phyloP scores from a whole-genome alignment of 192 early-diverging fungal species.

The Backusella westeae region DNA sequence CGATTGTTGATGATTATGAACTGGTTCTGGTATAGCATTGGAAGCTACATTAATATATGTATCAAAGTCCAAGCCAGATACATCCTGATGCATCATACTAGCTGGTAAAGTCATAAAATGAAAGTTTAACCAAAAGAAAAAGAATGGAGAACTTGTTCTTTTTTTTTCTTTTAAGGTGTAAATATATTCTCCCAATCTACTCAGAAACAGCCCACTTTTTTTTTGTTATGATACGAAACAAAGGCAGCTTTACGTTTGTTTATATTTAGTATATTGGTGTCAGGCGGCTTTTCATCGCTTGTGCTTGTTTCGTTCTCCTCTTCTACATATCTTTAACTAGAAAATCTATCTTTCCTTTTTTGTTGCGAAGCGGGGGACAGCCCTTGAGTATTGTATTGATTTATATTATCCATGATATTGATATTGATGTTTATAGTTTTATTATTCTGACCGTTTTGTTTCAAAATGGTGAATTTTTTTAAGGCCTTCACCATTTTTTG shows the following conservation, averaged over 20 bases:
- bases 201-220: conserved; percentile 13
- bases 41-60: conserved; percentile 12
- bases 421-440: neutral
- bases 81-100: conserved; percentile 5
- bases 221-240: conserved; percentile 1
- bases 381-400: neutral
- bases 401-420: neutral
- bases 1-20: neutral
- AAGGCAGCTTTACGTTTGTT: neutral
- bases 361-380: neutral
- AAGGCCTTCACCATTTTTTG: neutral
- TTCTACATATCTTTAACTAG: neutral
- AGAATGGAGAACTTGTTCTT: neutral
- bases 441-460: neutral
- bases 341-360: neutral
- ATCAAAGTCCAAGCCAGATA: conserved; percentile 1
- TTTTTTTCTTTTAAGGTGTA: neutral
- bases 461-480: neutral
- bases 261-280: conserved; percentile 2
- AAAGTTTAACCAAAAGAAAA: neutral
- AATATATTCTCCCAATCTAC: neutral
- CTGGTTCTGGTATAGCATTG: neutral
- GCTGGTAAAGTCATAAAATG: neutral
- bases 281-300: neutral
- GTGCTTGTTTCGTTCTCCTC: neutral